A percentile compares a stretch with the other conserved stretches of the same genome.
Evolutionary conservation across 805 yeast species (phyloP).

Genomic region (Kodamaea nitidulidarum): DNA sequence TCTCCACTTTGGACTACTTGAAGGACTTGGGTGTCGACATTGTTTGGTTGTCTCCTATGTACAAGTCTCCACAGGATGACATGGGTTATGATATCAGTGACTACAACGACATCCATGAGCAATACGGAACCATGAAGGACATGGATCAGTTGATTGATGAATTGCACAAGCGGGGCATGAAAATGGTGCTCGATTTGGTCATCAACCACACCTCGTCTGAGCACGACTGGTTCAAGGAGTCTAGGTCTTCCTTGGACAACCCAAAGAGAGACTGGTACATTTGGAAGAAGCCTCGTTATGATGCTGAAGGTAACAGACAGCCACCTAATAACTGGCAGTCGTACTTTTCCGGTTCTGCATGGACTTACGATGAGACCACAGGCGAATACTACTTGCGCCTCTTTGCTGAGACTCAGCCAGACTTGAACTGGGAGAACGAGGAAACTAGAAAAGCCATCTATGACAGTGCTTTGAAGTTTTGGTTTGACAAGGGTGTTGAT

Average conservation of each 20-base stretch:
- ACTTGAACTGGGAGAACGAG: conserved; percentile 57
- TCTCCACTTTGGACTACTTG: conserved; percentile 49
- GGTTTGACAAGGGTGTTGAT: conserved; percentile 55
- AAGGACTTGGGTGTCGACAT: conserved; percentile 47
- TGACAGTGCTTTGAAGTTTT: conserved; percentile 45
- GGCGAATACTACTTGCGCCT: conserved; percentile 53
- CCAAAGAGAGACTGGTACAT: conserved; percentile 61
- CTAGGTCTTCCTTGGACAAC: conserved; percentile 45
- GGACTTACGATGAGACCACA: conserved; percentile 53
- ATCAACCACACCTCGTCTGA: conserved; percentile 55
- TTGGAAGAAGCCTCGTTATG: conserved; percentile 50
- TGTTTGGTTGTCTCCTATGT: conserved; percentile 57
- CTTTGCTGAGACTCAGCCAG: conserved; percentile 55
- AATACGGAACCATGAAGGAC: conserved; percentile 53
- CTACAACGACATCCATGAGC: conserved; percentile 48
- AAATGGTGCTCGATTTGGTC: conserved; percentile 51
- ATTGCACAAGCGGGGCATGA: conserved; percentile 47
- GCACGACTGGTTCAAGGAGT: conserved; percentile 58
- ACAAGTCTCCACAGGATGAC: conserved; percentile 56
- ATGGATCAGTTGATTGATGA: conserved; percentile 46
- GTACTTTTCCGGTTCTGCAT: conserved; percentile 51
- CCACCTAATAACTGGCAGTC: conserved; percentile 59
- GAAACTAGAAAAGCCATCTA: conserved; percentile 39
- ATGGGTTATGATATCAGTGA: conserved; percentile 62
- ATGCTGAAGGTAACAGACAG: conserved; percentile 44